phyloP scores from a whole-genome alignment of 305 asterid genomes.

The Stenogyne calaminthoides region DNA sequence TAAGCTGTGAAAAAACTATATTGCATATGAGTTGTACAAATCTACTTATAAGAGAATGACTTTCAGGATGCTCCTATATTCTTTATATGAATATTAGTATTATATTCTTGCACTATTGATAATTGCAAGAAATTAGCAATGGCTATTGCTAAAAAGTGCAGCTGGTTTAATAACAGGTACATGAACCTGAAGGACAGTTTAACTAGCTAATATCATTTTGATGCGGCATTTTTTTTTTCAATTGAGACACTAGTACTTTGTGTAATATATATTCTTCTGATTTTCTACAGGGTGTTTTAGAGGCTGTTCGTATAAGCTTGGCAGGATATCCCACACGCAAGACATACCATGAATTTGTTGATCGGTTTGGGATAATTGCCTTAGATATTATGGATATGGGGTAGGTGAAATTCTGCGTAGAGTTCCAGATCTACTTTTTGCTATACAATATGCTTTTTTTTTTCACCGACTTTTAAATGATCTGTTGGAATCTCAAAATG shows the following conservation, averaged over 20 bases:
- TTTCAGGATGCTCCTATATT: slow-evolving; percentile 7
- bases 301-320: slow-evolving; percentile 98
- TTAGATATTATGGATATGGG: slow-evolving; percentile 76
- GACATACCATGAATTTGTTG: slow-evolving; percentile 91
- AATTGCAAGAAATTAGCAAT: not conserved
- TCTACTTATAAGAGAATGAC: too few relatives aligned
- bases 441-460: slow-evolving; percentile 15
- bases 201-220: not conserved
- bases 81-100: not conserved
- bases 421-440: slow-evolving; percentile 15
- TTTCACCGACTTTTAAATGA: too few relatives aligned
- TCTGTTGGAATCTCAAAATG: slow-evolving; percentile 10
- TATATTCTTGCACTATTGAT: slow-evolving; percentile 12
- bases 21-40: slow-evolving; percentile 16
- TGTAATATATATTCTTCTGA: slow-evolving; percentile 24
- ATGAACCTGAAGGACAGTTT: too few relatives aligned
- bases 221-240: not conserved
- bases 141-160: not conserved
- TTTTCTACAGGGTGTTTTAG: slow-evolving; percentile 88
- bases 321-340: slow-evolving; percentile 99
- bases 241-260: not conserved
- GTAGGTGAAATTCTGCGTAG: slow-evolving; percentile 46
- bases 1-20: slow-evolving; percentile 7
- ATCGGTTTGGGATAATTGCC: slow-evolving; percentile 89
- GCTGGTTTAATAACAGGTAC: slow-evolving; percentile 4